phyloP scores from a whole-genome alignment of 2,329 filamentous ascomycete species.

The Alternaria gaisen region DNA sequence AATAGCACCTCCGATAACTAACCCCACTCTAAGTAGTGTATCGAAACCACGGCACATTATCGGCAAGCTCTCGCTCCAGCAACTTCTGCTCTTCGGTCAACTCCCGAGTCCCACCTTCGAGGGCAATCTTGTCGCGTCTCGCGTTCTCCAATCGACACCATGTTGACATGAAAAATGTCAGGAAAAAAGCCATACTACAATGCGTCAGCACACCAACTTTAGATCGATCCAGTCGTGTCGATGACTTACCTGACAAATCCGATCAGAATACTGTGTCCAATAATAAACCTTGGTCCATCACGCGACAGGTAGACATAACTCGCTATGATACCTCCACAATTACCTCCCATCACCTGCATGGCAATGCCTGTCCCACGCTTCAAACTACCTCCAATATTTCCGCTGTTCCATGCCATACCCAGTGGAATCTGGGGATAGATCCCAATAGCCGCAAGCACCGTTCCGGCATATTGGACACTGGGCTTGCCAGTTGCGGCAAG shows the following conservation, averaged over 20 bases:
- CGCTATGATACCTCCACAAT: constrained; percentile 77
- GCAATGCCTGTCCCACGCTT: constrained; percentile 66
- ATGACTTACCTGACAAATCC: constrained; percentile 51
- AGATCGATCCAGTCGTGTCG: not conserved
- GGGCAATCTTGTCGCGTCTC: constrained; percentile 58
- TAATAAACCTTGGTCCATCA: constrained; percentile 56
- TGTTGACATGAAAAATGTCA: constrained; percentile 65
- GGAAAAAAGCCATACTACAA: constrained; percentile 57
- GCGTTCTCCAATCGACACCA: constrained; percentile 67
- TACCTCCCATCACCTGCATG: constrained; percentile 63
- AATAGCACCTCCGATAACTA: not conserved
- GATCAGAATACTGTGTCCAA: constrained; percentile 59
- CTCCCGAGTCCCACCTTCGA: constrained; percentile 51
- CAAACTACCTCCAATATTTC: constrained; percentile 64
- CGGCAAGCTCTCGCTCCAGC: constrained; percentile 64
- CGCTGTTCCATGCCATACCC: constrained; percentile 66
- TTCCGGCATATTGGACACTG: constrained; percentile 46
- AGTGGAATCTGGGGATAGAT: constrained; percentile 66
- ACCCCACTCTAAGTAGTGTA: constrained; percentile 34
- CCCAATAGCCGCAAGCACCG: constrained; percentile 50
- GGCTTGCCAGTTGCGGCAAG: constrained; percentile 38
- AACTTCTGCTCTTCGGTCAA: constrained; percentile 65
- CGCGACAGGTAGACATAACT: constrained; percentile 59
- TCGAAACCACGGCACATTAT: constrained; percentile 60
- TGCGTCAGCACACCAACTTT: constrained; percentile 6